These are phyloP conservation scores for Marsdenia floribunda DNA, from an alignment of 257 asterid species.

Conservation along the genomic window DNA sequence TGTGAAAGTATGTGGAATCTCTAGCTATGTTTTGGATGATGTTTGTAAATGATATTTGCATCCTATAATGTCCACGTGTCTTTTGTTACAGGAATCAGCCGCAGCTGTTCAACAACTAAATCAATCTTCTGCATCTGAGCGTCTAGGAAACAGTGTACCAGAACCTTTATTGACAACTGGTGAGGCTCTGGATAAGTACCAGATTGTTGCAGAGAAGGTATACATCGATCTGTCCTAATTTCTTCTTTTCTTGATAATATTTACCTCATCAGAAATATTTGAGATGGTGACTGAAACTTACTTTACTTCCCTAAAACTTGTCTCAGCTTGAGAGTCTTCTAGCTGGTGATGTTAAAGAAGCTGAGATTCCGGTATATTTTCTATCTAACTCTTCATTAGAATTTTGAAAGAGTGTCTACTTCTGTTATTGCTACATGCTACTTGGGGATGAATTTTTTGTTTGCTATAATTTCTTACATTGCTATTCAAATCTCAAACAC, in stretches of 20 bases:
- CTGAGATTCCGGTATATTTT: conserved; percentile 67
- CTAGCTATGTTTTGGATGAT: background rate
- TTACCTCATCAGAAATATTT: background rate
- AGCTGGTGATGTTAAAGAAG: conserved; percentile 56
- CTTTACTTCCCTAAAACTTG: conserved; percentile 12
- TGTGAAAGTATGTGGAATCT: conserved; percentile 50
- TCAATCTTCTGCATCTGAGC: conserved; percentile 56
- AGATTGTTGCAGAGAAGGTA: conserved; percentile 87
- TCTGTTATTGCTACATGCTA: background rate
- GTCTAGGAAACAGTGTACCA: conserved; percentile 42
- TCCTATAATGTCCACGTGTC: background rate
- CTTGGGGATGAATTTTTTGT: background rate
- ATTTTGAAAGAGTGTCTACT: background rate
- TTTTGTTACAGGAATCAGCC: conserved; percentile 53
- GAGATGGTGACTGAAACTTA: conserved; percentile 5
- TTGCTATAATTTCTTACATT: background rate
- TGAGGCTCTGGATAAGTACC: conserved; percentile 88
- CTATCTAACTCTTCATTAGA: background rate
- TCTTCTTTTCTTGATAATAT: conserved; percentile 8
- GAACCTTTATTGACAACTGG: conserved; percentile 77
- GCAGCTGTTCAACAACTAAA: conserved; percentile 43
- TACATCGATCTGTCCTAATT: conserved; percentile 8
- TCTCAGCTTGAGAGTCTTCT: conserved; percentile 78
- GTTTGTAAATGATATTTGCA: background rate
- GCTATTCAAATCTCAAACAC: background rate